phyloP scores from a whole-genome alignment of 129 eudicot genomes.

The Lactuca sativa region DNA sequence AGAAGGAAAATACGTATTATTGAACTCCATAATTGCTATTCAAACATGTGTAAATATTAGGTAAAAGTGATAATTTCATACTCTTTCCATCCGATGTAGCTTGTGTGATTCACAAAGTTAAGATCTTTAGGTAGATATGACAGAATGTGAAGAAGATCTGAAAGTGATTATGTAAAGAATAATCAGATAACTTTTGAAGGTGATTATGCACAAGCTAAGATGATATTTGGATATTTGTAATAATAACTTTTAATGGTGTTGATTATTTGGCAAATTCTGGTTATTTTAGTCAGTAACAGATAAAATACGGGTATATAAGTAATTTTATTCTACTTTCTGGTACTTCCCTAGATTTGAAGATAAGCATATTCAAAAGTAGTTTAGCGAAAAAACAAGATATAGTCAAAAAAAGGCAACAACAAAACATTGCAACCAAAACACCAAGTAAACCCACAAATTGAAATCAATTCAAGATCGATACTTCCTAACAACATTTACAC shows the following conservation, averaged over 20 bases:
- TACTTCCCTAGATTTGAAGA: not conserved
- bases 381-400: constrained; percentile 17
- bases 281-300: not conserved
- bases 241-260: not conserved
- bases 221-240: constrained; percentile 14
- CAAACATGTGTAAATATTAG: not conserved
- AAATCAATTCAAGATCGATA: constrained; percentile 1
- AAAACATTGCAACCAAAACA: not conserved
- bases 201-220: not conserved
- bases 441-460: not conserved
- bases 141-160: constrained; percentile 94
- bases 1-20: not conserved
- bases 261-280: not conserved
- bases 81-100: constrained; percentile 99
- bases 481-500: not conserved
- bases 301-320: constrained; percentile 1
- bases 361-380: not conserved
- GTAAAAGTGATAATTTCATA: constrained; percentile 35
- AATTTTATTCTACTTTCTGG: not conserved
- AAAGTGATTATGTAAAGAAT: not conserved
- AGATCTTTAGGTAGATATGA: constrained; percentile 85
- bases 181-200: not conserved
- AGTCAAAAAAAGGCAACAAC: not conserved
- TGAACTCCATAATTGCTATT: constrained; percentile 7
- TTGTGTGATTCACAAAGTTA: constrained; percentile 89